phyloP scores from a whole-genome alignment of 805 yeast genomes.

The Spathaspora passalidarum region DNA sequence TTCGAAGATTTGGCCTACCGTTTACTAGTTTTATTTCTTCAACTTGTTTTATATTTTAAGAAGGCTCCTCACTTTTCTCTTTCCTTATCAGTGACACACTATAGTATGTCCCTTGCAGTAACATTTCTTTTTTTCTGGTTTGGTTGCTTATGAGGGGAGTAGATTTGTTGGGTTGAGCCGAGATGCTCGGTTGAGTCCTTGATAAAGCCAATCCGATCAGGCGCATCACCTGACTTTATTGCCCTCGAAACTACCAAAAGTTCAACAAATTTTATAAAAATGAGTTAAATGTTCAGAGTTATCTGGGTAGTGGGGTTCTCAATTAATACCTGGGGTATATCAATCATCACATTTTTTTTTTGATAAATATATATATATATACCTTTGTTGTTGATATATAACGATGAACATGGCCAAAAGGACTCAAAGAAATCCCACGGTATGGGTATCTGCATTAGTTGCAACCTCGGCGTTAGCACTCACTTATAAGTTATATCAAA shows the following conservation, averaged over 20 bases:
- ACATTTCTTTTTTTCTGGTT: not conserved
- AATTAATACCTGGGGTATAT: too few species aligned
- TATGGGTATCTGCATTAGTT: constrained; percentile 31
- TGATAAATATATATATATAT: not conserved
- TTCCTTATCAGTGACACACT: too few species aligned
- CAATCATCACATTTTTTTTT: too few species aligned
- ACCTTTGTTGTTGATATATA: not conserved
- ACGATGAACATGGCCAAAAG: constrained; percentile 6
- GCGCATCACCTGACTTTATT: not conserved
- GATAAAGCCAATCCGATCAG: not conserved
- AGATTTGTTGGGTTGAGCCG: not conserved
- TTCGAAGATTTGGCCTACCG: too few species aligned
- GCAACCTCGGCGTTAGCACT: constrained; percentile 34
- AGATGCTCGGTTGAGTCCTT: not conserved
- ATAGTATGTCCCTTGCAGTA: too few species aligned
- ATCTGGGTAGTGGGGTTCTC: too few species aligned
- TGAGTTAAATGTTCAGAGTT: too few species aligned
- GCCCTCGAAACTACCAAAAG: not conserved
- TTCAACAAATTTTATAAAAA: not conserved
- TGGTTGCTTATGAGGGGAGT: not conserved
- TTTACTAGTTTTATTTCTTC: too few species aligned
- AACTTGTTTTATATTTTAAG: too few species aligned
- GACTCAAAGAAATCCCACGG: constrained; percentile 21
- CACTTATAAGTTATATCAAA: constrained; percentile 30
- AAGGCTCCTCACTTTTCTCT: too few species aligned